These are phyloP conservation scores for Lachancea kluyveri DNA, from an alignment of 805 yeast species.

Conservation along the genomic window DNA sequence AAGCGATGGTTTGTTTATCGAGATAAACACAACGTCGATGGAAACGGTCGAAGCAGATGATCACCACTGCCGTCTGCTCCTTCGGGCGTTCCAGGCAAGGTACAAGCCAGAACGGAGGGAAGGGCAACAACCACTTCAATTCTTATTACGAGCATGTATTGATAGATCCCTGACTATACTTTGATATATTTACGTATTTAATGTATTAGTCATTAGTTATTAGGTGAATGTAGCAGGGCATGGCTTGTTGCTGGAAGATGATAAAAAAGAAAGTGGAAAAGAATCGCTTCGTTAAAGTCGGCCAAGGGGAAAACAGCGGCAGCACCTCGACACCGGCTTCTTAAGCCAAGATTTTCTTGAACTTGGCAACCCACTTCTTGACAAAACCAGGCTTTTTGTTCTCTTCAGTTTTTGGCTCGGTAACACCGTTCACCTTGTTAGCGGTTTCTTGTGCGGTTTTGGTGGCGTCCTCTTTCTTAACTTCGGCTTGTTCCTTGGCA, in stretches of 20 bases:
- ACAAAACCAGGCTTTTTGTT: slow-evolving; percentile 5
- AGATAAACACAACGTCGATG: too few relatives aligned
- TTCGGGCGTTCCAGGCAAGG: too few relatives aligned
- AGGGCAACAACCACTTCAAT: too few relatives aligned
- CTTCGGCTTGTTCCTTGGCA: background rate
- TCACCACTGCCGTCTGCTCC: too few relatives aligned
- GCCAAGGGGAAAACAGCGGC: too few relatives aligned
- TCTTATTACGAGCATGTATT: too few relatives aligned
- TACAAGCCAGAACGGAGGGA: too few relatives aligned
- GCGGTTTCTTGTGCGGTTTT: background rate
- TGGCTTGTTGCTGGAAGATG: background rate
- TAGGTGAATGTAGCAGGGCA: slow-evolving; percentile 1
- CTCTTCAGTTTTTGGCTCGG: slow-evolving; percentile 5
- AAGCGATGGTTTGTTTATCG: too few relatives aligned
- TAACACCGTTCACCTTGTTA: slow-evolving; percentile 2
- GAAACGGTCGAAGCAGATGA: too few relatives aligned
- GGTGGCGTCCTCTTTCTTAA: slow-evolving; percentile 2
- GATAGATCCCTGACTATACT: too few relatives aligned
- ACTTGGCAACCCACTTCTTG: slow-evolving; percentile 11
- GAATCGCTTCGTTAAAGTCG: too few relatives aligned
- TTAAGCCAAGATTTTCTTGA: slow-evolving; percentile 12
- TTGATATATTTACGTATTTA: background rate
- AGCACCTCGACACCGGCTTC: slow-evolving; percentile 2
- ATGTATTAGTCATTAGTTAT: slow-evolving; percentile 5
- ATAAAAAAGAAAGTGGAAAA: background rate